Evolutionary conservation across 768 basidiomycete species (phyloP), one percentile per base, ranked within the genome.

Genomic region (Pisolithus albus): DNA sequence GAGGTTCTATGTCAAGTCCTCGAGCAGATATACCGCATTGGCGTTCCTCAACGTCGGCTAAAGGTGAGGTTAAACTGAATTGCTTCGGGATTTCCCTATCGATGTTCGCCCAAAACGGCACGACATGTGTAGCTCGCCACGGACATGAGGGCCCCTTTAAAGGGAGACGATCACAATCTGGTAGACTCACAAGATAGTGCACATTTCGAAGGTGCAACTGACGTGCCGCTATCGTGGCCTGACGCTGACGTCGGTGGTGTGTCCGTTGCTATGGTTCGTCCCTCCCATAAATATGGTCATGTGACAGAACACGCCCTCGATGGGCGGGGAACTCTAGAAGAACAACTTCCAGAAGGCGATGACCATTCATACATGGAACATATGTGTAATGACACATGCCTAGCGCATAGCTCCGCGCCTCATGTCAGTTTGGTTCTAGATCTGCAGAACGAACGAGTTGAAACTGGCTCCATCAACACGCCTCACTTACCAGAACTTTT

Each of bases 11-110:
- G 59, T 54, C 60, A 73, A 39, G 65, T 71, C 18, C 60, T 82
- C 66, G 75, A 78, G 51, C 65, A 66, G 40, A 57, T 78, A 24
- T 80, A 75, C 55, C 68, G 71, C 49, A 52, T 58, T 46, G 70
- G 72, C 9, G 63, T 77, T 58, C 69, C 71, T 40, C 70, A 69
- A 9, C 68, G 69, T 13, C 69, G 57, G 42, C 77, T 79, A 64
- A 79, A 78, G 77, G 81, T 79, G 55, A 52, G 63, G 62, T 50
- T 53, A 46, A 47, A 41, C 10, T 54, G 19, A 32, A n/a, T 24
- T 47, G 48, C 48, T 38, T 18, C 34, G 34, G 46, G 30, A 6
- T 40, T 40, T 9, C 10, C 11, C 8, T 36, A 21, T 13, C 58
- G 44, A 47, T 48, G 56, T 28, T 26, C n/a, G 28, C 42, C 28